Conservation (phyloP, 176 grass and related monocot genomes). For the Cocos nucifera region DNA sequence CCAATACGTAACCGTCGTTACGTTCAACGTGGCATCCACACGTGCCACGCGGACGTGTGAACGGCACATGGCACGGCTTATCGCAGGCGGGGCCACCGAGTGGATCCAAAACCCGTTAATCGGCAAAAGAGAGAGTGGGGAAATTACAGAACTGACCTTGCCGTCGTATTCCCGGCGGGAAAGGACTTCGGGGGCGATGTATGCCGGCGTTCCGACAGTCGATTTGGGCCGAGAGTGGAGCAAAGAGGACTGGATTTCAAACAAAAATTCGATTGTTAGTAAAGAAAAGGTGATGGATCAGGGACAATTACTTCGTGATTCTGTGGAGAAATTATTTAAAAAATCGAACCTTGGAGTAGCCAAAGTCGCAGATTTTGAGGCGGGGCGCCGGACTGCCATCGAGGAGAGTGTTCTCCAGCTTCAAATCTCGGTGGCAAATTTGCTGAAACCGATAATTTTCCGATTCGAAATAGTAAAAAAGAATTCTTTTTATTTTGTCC, state of each 20-base stretch:
- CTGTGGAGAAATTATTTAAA: background rate
- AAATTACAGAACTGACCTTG: conserved; percentile 49
- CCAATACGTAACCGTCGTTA: no score
- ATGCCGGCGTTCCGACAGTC: conserved; percentile 66
- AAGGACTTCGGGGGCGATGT: conserved; percentile 75
- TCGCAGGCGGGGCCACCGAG: no score
- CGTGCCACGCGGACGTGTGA: no score
- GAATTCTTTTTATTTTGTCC: background rate
- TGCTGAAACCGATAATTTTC: conserved; percentile 30
- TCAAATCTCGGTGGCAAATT: conserved; percentile 99
- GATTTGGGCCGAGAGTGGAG: conserved; percentile 74
- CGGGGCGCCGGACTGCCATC: conserved; percentile 78
- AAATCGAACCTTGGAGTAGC: conserved; percentile 73
- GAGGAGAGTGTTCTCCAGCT: conserved; percentile 87
- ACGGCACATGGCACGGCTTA: no score
- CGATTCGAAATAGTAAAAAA: background rate
- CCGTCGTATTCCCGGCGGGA: conserved; percentile 64
- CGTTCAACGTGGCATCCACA: no score
- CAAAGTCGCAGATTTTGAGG: conserved; percentile 96
- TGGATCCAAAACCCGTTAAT: no score
- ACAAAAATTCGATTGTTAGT: background rate
- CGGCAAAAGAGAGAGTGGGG: background rate
- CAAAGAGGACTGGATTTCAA: conserved; percentile 40
- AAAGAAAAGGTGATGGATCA: no score
- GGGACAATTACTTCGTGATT: no score